Evolutionary conservation across 2,329 filamentous ascomycete species (phyloP), one percentile per base, ranked within the genome.

Genomic region (Paraphoma sp.): DNA sequence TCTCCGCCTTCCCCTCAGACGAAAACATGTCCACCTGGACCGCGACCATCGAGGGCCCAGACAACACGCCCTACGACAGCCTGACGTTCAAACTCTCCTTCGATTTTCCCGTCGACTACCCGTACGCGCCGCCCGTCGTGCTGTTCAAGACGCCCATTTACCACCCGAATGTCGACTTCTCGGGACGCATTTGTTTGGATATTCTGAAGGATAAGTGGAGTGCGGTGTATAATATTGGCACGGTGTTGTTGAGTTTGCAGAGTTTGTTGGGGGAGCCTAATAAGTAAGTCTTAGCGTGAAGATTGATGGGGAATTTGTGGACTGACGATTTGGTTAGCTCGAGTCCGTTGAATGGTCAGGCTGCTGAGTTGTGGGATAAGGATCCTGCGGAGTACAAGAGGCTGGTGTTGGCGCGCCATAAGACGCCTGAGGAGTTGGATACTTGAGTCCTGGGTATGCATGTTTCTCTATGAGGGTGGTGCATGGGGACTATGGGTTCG

Each of bases 151-250:
- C 96, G 6, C 95, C 95, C 38, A 97, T 99, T 80, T 99, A 98
- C 83, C 95, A 99, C 79, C 95, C 95, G 51, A 99, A 99, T 71
- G 92, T 99, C 68, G 95, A 99, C 81, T 97, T 99, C 81, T 93
- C 91, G 3, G 95, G 95, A 41, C 87, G 95, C 54, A 99, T 99
- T 79, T 99, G 95, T 78, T 84, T 99, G 59, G 96, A 99, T 74
- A 99, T 99, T 67, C 84, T 99, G 64, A 98, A 97, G 84, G 95
- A 98, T 79, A 97, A 97, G 82, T 99, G 95, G 95, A 97, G 93
- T 57, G 93, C 95, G 16, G 93, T 96, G 43, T 96, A 97, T 84
- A 98, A 98, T 74, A 93, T 96, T 60, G 92, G 96, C 78, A 96
- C 90, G 45, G 92, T 99, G 45, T 82, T 99, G 53, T 79, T 99